Conservation (phyloP, 1,284 basidiomycete genomes). For the Microstroma glucosiphilum region DNA sequence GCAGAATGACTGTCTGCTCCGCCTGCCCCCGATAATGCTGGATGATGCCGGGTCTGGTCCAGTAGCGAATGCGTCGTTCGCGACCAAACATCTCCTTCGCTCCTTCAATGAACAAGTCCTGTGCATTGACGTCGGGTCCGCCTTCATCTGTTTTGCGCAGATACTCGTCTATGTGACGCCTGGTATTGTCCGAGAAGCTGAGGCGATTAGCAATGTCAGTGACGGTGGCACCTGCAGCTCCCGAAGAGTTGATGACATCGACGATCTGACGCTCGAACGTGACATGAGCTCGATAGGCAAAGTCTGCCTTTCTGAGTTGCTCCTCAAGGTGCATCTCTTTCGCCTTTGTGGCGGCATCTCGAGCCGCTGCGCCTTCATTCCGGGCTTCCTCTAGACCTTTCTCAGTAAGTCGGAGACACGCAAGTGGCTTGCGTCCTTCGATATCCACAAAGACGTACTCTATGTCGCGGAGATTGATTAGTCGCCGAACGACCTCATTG, state of each 20-base stretch:
- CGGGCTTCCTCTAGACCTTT: background rate
- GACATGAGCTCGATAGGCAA: background rate
- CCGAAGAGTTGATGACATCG: background rate
- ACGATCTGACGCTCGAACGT: conserved; percentile 1
- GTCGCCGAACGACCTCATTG: background rate
- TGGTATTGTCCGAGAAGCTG: background rate
- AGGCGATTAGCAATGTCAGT: background rate
- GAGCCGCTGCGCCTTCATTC: background rate
- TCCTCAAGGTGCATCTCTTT: background rate
- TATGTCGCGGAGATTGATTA: background rate
- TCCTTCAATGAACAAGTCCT: background rate
- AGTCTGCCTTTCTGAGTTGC: background rate
- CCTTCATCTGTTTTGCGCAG: background rate
- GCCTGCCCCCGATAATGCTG: background rate
- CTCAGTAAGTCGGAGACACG: background rate
- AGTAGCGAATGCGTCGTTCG: background rate
- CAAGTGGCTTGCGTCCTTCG: background rate
- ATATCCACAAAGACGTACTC: background rate
- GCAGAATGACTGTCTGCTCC: no score
- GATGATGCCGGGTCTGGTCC: background rate
- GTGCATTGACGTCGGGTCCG: background rate
- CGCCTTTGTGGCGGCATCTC: background rate
- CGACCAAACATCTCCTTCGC: background rate
- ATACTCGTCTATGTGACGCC: conserved; percentile 6
- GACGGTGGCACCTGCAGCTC: background rate